Evolutionary conservation across 805 yeast species (phyloP).

Genomic region (Torulaspora microellipsoides): DNA sequence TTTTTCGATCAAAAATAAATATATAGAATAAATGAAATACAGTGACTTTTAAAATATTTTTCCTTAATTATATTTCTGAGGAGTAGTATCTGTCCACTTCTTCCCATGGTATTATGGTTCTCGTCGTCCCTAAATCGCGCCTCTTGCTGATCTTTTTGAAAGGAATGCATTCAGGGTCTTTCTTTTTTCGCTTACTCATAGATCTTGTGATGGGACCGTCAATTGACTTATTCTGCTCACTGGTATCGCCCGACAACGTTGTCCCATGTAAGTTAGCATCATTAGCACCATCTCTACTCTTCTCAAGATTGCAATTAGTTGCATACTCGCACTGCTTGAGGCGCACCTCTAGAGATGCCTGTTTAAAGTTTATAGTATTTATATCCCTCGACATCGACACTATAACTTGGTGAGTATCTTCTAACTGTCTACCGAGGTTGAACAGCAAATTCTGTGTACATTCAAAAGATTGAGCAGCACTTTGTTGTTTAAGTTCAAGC

Average conservation of each 20-base stretch:
- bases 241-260: neutral
- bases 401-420: slow-evolving; percentile 19
- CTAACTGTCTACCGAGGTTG: slow-evolving; percentile 16
- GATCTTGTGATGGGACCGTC: slow-evolving; percentile 15
- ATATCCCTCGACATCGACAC: slow-evolving; percentile 21
- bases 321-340: neutral
- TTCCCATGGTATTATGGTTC: slow-evolving; percentile 33
- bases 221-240: neutral
- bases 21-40: slow-evolving; percentile 8
- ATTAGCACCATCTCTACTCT: neutral
- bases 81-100: slow-evolving; percentile 18
- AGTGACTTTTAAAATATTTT: neutral
- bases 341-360: slow-evolving; percentile 14
- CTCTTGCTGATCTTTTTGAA: slow-evolving; percentile 7
- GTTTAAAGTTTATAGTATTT: slow-evolving; percentile 13
- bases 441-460: slow-evolving; percentile 9
- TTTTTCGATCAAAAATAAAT: slow-evolving; percentile 11
- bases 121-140: slow-evolving; percentile 7
- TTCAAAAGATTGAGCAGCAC: slow-evolving; percentile 1
- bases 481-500: neutral
- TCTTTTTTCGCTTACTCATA: slow-evolving; percentile 5
- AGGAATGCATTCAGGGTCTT: neutral
- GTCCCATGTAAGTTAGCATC: neutral
- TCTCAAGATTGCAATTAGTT: neutral
- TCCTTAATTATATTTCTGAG: slow-evolving; percentile 3